A percentile compares a stretch with the other conserved stretches of the same genome.
Evolutionary conservation across 2,329 filamentous ascomycete genomes (phyloP).

Genomic region (Huntiella moniliformis): DNA sequence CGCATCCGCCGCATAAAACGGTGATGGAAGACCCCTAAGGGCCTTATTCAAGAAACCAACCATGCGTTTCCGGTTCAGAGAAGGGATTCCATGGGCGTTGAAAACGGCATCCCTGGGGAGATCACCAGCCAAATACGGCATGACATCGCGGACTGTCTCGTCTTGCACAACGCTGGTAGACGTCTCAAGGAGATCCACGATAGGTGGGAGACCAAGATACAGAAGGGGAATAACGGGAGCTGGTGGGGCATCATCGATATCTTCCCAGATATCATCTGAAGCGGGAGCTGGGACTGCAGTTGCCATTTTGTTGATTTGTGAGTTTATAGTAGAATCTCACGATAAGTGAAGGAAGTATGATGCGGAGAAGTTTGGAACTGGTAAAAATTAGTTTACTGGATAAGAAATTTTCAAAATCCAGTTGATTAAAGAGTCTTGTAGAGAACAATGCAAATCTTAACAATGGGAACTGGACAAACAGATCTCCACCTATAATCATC

Average conservation of each 20-base stretch:
- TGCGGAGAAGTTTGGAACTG: no score
- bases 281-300: no score
- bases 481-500: no score
- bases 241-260: constrained; percentile 7
- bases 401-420: no score
- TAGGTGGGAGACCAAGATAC: constrained; percentile 38
- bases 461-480: no score
- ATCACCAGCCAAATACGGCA: constrained; percentile 42
- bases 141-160: constrained; percentile 46
- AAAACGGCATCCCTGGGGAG: constrained; percentile 28
- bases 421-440: no score
- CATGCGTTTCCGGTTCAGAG: constrained; percentile 46
- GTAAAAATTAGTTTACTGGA: no score
- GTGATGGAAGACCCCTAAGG: constrained; percentile 43
- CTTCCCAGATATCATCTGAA: constrained; percentile 9
- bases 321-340: no score
- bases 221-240: constrained; percentile 28
- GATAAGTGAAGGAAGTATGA: no score
- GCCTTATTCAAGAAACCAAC: constrained; percentile 41
- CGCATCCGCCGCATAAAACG: constrained; percentile 61
- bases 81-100: constrained; percentile 57
- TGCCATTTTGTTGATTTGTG: no score
- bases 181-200: constrained; percentile 49
- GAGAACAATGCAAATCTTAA: no score
- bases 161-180: constrained; percentile 50